These are phyloP conservation scores for Tetrastigma voinierianum DNA, from an alignment of 164 flowering plant species.

Conservation along the genomic window DNA sequence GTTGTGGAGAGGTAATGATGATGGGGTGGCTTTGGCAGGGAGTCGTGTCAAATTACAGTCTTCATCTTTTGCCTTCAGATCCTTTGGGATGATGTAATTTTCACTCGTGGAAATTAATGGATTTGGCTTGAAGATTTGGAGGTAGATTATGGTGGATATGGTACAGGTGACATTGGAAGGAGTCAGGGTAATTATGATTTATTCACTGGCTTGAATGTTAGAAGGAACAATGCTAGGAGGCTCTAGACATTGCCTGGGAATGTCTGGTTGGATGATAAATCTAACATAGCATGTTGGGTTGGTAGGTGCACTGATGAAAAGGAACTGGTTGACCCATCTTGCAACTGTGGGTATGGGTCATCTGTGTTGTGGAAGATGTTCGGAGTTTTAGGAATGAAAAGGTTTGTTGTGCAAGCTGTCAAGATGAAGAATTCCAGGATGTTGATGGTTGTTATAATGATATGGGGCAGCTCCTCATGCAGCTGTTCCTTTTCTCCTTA, in stretches of 20 bases:
- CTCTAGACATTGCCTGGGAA: constrained; percentile 37
- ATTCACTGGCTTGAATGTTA: constrained; percentile 50
- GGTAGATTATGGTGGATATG: constrained; percentile 40
- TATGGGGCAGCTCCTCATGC: too few species aligned
- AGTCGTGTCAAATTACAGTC: constrained; percentile 48
- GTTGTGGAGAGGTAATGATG: constrained; percentile 38
- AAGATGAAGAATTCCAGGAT: too few species aligned
- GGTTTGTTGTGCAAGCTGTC: not conserved
- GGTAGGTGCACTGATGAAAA: too few species aligned
- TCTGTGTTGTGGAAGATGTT: constrained; percentile 21
- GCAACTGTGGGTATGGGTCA: constrained; percentile 20
- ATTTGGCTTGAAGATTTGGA: constrained; percentile 78
- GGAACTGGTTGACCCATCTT: constrained; percentile 16
- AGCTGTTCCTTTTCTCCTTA: too few species aligned
- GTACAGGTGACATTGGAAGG: constrained; percentile 22
- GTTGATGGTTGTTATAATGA: too few species aligned
- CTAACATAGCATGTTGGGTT: too few species aligned
- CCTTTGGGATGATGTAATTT: constrained; percentile 85
- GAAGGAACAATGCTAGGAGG: constrained; percentile 51
- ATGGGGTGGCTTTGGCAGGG: constrained; percentile 34
- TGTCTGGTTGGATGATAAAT: constrained; percentile 13
- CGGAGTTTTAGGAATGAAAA: constrained; percentile 21
- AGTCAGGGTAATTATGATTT: constrained; percentile 35
- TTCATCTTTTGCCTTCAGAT: constrained; percentile 80
- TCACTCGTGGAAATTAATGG: constrained; percentile 72